Evolutionary conservation across 345 rosid genomes (phyloP), one percentile per base, ranked within the genome.

Genomic region (Eucalyptus coolabah): DNA sequence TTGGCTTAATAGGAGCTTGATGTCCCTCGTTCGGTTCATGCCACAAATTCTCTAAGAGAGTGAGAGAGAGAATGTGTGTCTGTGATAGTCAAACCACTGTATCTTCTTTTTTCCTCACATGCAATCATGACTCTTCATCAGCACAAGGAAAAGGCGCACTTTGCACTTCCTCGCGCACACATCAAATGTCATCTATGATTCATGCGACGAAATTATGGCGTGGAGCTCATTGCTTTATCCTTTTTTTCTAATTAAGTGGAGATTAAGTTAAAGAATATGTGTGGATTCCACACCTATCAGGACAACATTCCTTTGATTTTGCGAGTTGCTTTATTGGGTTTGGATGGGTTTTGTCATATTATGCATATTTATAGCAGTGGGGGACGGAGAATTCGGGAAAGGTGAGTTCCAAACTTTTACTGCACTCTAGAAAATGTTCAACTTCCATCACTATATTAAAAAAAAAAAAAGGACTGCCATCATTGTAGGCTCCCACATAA

Each of bases 11-110:
- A 11, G 47, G 47, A 21, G 42, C 47, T 40, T 77, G 47, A 77
- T 3, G 47, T 77, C 85, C 47, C 47, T 77, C 47, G 15, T 21
- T 77, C 85, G 24, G 85, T 77, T 77, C 85, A 77, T 40, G 85
- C 85, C 82, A 63, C 24, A 45, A 63, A 65, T 63, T 87, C 53
- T 63, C 21, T 4, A 28, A 9, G 21, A 45, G 30, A 37, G 44
- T 17, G 28, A 77, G 83, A 77, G 45, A 72, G 82, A 72, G 81
- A 32, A 65, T 65, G 56, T 28, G 44, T 44, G 86, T 67, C 65
- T 82, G 91, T 18, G 89, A 88, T 90, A 87, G 93, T 91, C 94
- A 91, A 92, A 90, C 91, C 93, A 87, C 91, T 67, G 59, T 19
- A 12, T 49, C 56, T 50, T 77, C 49, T n/a, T 59, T 88, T 40